A percentile compares a stretch with the other conserved stretches of the same genome.
These are phyloP conservation scores for Arthrobotrys sphaeroides DNA, from an alignment of 2,329 filamentous ascomycete species.

Conservation along the genomic window DNA sequence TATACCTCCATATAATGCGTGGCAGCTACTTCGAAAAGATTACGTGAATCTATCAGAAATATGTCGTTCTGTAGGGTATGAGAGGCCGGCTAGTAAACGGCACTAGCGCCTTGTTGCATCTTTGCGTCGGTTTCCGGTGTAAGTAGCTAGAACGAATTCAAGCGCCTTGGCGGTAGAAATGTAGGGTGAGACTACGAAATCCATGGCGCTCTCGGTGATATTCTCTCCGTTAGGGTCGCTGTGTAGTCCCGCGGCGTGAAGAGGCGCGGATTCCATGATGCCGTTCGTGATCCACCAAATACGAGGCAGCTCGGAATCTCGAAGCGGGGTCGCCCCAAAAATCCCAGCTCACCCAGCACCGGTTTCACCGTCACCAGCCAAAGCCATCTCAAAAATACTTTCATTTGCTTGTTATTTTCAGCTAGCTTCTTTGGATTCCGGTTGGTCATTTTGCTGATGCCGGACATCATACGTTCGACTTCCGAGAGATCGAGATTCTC, in stretches of 20 bases:
- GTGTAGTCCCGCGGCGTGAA: slow-evolving; percentile 45
- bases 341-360: slow-evolving; percentile 24
- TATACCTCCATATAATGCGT: no score
- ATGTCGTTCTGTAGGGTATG: no score
- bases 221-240: background rate
- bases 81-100: no score
- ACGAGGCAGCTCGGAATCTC: slow-evolving; percentile 42
- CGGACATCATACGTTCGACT: background rate
- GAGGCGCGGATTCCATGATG: slow-evolving; percentile 19
- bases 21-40: no score
- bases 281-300: slow-evolving; percentile 25
- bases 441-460: background rate
- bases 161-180: slow-evolving; percentile 3
- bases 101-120: no score
- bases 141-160: no score
- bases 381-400: slow-evolving; percentile 33
- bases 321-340: background rate
- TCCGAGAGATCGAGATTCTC: background rate
- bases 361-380: slow-evolving; percentile 25
- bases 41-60: no score
- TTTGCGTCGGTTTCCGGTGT: no score
- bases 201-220: slow-evolving; percentile 24
- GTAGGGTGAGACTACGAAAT: slow-evolving; percentile 25
- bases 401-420: slow-evolving; percentile 18
- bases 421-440: background rate